These are phyloP conservation scores for Suillus paluster DNA, from an alignment of 768 basidiomycete genomes.

Conservation along the genomic window DNA sequence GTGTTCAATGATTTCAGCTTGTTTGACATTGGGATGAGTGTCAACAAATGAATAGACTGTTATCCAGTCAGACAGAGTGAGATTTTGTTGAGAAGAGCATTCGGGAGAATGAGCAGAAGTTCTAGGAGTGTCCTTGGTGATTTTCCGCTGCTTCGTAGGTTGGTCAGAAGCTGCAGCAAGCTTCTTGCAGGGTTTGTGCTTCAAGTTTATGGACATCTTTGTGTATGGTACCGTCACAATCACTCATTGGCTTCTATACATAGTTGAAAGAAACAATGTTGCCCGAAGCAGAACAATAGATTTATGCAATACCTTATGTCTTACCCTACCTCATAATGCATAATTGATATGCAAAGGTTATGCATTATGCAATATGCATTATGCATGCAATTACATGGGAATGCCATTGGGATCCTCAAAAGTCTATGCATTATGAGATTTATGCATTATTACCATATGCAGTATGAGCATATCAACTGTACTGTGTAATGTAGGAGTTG, in stretches of 20 bases:
- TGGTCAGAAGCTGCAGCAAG: neutral
- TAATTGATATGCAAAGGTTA: neutral
- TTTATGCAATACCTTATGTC: neutral
- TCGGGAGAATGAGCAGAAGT: conserved; percentile 1
- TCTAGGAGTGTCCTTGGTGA: neutral
- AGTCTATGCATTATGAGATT: too few species aligned
- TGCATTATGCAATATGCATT: too few species aligned
- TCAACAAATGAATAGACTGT: conserved; percentile 15
- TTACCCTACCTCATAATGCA: neutral
- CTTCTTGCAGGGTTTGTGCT: conserved; percentile 5
- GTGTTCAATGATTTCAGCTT: conserved; percentile 10
- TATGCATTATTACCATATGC: too few species aligned
- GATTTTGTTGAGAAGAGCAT: neutral
- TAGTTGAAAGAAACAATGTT: neutral
- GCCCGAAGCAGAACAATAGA: neutral
- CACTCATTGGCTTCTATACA: neutral
- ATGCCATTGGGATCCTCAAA: too few species aligned
- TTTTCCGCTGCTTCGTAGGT: neutral
- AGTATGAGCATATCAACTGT: too few species aligned
- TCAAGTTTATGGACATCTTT: neutral
- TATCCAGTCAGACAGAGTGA: conserved; percentile 16
- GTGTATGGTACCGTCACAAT: neutral
- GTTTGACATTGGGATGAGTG: conserved; percentile 9
- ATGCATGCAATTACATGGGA: too few species aligned
- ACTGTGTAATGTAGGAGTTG: too few species aligned